phyloP scores from a whole-genome alignment of 306 rosid genomes.

The Spatholobus suberectus region DNA sequence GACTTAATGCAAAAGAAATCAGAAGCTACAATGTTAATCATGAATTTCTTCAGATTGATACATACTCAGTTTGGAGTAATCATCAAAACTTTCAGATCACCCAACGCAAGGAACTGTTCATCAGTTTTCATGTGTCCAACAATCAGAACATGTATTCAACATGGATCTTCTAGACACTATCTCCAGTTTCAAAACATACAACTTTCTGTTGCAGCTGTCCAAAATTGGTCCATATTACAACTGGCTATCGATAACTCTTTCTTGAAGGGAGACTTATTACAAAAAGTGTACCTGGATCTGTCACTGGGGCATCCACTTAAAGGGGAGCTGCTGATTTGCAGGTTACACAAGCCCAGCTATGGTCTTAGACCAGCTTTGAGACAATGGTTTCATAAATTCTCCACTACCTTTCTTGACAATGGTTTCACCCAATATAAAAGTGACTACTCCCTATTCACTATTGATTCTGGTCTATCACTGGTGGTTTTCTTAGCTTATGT shows the following conservation, averaged over 20 bases:
- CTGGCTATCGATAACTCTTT: neutral
- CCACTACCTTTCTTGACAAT: neutral
- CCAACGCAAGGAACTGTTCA: neutral
- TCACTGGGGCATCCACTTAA: neutral
- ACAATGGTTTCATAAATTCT: neutral
- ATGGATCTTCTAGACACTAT: neutral
- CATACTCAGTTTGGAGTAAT: neutral
- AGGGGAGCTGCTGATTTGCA: neutral
- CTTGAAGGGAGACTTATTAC: neutral
- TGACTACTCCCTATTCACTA: neutral
- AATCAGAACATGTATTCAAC: neutral
- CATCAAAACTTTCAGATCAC: neutral
- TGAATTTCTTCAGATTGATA: neutral
- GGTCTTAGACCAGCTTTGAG: neutral
- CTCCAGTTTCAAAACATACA: neutral
- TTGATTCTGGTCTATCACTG: neutral
- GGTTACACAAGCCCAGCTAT: neutral
- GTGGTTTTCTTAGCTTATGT: neutral
- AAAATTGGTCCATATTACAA: neutral
- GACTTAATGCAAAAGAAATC: neutral
- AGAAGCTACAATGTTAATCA: neutral
- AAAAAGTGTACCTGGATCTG: neutral
- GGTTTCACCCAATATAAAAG: neutral
- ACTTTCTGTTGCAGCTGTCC: neutral
- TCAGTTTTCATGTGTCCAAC: neutral